Base-by-base conservation (phyloP, 768 basidiomycete species). In the Leucosporidium creatinivorum region DNA sequence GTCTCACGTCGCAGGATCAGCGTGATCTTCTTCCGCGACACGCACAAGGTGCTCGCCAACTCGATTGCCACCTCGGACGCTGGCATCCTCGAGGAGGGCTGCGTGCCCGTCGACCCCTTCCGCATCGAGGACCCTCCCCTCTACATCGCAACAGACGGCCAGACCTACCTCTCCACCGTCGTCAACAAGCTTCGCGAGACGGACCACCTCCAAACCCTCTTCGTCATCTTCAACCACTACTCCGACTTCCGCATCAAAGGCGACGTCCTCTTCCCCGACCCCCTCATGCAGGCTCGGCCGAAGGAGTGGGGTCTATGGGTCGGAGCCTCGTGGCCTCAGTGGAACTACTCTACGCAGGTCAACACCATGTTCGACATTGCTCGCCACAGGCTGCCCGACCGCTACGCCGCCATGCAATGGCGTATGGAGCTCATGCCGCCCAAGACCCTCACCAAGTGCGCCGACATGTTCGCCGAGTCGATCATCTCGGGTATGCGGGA, bases 151-250 rank as follows among this genome's bases (percentile, higher is more conserved):
- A 61, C 60, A 19, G 36, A 61, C 39, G 25, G 25, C 25, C 31
- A 61, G 31, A 48, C 36, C 26, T 23, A 39, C n/a, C 26, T 61
- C 23, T 23, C 18, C 23, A 39, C 39, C 8, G 60, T 61, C 44
- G 60, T 61, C 21, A 23, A 49, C 39, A 12, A 21, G 21, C 60
- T 61, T 13, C 36, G 49, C 3, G 44, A 31, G 17, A 48, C 60
- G 48, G 39, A 47, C 10, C 21, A 33, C 19, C 36, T 44, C 12
- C 39, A 33, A 15, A 48, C 48, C n/a, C 36, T 61, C 44, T 61
- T 61, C 60, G 44, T 61, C 60, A 48, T 44, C 60, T 61, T 61
- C 60, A 61, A 61, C 47, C 60, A 61, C 28, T 44, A 61, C 30
- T 44, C 39, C 23, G 60, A 44, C 19, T 39, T 61, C 23, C 30